Evolutionary conservation across 2,329 filamentous ascomycete species (phyloP), one percentile per base, ranked within the genome.

Genomic region (Dryadomyces quercivorus): DNA sequence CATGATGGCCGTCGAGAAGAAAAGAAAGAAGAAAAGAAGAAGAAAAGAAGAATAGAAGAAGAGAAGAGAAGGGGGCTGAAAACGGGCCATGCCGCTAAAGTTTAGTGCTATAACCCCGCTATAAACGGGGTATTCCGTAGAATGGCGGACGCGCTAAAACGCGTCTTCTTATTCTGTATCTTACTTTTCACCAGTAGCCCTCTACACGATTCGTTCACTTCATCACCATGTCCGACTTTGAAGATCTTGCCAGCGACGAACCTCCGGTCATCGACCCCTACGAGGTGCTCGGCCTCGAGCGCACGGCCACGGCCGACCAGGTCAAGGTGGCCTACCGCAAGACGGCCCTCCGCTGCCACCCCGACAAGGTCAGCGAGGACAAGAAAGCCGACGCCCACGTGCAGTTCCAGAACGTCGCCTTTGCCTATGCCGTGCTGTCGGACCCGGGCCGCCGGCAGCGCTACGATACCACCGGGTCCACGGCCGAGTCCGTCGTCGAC

Each of bases 241-340:
- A 84, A 50, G 79, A 85, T 42, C 63, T 75, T 21, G 59, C 73
- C 22, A 73, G 78, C 26, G 75, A 74, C 55, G 77, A 81, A 42
- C 84, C 81, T 1, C 86, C 87, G 0, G 64, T 64, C 18, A 81
- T 86, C 46, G 74, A 87, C 61, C 92, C 93, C 0, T 98, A 98
- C 65, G 79, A 84, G 62, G 80, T 92, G 53, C 81, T 98, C 9
- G 79, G 75, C 21, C 68, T 98, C 44, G 76, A 84, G 42, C 80
- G 81, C 57, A 73, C 79, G 52, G 90, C 90, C 15, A 87, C 86
- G 0, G 72, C 82, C 44, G 82, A 89, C 58, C 81, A 95, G 63
- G 80, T 98, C 71, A 96, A 94, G 67, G 82, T 81, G 18, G 89
- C 92, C 18, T 98, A 98, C 73, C 86, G 89, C 65, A 95, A 94